These are phyloP conservation scores for Sporothrix luriei DNA, from an alignment of 2,329 filamentous ascomycete genomes.

Conservation along the genomic window DNA sequence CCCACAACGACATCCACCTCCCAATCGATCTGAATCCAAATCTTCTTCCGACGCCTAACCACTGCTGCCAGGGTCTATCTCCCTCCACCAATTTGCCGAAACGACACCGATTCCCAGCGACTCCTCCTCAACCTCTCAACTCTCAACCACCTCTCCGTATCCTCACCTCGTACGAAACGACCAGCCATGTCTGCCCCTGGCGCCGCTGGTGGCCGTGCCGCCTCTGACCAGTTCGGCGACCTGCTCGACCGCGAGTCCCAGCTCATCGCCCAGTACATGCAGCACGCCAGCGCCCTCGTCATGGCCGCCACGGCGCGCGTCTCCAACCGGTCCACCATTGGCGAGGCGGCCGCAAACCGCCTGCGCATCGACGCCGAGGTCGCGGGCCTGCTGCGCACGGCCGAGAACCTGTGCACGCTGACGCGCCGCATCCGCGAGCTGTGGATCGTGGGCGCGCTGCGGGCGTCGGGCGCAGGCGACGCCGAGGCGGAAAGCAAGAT, in stretches of 20 bases:
- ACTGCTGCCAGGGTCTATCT: no score
- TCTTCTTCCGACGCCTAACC: no score
- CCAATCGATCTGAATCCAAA: no score
- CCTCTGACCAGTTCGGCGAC: conserved; percentile 28
- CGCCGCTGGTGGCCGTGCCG: not conserved
- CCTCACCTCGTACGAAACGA: not conserved
- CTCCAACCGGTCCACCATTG: conserved; percentile 42
- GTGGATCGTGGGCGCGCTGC: conserved; percentile 54
- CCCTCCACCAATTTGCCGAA: not conserved
- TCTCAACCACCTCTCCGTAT: no score
- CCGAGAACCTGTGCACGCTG: conserved; percentile 51
- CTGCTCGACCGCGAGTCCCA: conserved; percentile 48
- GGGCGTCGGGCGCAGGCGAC: conserved; percentile 49
- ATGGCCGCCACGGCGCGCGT: conserved; percentile 44
- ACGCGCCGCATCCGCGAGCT: conserved; percentile 54
- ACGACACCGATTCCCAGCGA: not conserved
- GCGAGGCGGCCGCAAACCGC: conserved; percentile 46
- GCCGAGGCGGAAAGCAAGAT: conserved; percentile 43
- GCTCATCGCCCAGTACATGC: conserved; percentile 50
- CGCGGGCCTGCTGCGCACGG: conserved; percentile 45
- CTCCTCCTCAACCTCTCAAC: not conserved
- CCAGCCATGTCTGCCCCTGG: conserved; percentile 28
- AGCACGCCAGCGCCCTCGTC: conserved; percentile 51
- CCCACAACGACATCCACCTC: not conserved
- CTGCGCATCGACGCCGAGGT: conserved; percentile 48